Conservation (phyloP, 1,139 yeast species). For the Yamadazyma songkhlaensis region DNA sequence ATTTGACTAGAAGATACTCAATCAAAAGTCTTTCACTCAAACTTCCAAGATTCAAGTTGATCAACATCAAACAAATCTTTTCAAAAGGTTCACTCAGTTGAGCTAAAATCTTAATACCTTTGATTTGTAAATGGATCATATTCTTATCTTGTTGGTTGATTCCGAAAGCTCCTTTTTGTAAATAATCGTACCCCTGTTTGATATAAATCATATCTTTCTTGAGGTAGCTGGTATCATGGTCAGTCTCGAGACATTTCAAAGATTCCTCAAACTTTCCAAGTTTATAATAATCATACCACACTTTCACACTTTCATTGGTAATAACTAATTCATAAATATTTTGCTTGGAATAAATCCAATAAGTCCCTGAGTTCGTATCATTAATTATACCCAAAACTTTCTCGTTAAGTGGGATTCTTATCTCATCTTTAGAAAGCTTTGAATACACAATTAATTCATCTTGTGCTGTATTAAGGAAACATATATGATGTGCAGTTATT, state of each 20-base stretch:
- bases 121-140: slow-evolving; percentile 25
- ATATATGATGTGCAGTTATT: slow-evolving; percentile 26
- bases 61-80: slow-evolving; percentile 59
- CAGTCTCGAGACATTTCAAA: slow-evolving; percentile 38
- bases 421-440: slow-evolving; percentile 20
- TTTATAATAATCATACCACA: slow-evolving; percentile 72
- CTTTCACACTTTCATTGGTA: slow-evolving; percentile 65
- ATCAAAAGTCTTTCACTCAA: slow-evolving; percentile 39
- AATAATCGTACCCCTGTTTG: slow-evolving; percentile 62
- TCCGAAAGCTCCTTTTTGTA: slow-evolving; percentile 44
- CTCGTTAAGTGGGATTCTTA: slow-evolving; percentile 24
- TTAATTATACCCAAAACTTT: slow-evolving; percentile 54
- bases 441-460: slow-evolving; percentile 21
- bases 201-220: slow-evolving; percentile 54
- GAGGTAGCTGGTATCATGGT: slow-evolving; percentile 7
- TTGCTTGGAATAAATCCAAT: slow-evolving; percentile 18
- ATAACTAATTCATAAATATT: slow-evolving; percentile 51
- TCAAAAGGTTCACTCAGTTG: slow-evolving; percentile 69
- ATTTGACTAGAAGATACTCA: slow-evolving; percentile 55
- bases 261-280: slow-evolving; percentile 70
- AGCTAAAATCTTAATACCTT: slow-evolving; percentile 68
- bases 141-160: slow-evolving; percentile 16
- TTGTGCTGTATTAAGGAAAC: slow-evolving; percentile 17
- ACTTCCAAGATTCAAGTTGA: slow-evolving; percentile 31
- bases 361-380: slow-evolving; percentile 46